Evolutionary conservation across 2,329 filamentous ascomycete species (phyloP), one percentile per base, ranked within the genome.

Genomic region (Fusarium luffae): DNA sequence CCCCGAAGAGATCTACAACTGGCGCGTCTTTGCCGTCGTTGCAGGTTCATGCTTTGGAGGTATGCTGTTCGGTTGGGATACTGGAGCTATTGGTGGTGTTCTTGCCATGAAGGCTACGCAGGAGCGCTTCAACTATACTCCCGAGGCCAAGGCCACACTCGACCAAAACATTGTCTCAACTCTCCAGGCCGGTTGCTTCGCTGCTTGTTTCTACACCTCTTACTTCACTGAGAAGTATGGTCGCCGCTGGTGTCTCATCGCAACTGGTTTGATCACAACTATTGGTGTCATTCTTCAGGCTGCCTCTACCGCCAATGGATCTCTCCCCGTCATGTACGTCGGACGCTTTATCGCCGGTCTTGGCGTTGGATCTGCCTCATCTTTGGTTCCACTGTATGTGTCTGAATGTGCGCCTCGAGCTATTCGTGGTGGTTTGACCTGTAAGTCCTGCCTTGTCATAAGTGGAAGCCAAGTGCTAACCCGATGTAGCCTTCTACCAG

Each of bases 101-200:
- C 80, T 92, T 27, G 87, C 85, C 51, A 85, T 92, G 80, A 79
- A 82, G 18, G 81, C 83, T 8, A 90, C 90, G 69, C 84, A 87
- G 75, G 76, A 79, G 82, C 75, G 68, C 25, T 82, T 78, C 59
- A 78, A 79, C 43, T 82, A 81, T 48, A 70, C 69, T 7, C 57
- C 70, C 14, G 55, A 69, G n/a, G 73, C 74, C 34, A 79, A 77
- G 69, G 85, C 86, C 30, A 85, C 89, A 69, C 80, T 91, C 49
- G 85, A 85, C 48, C 88, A 90, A 68, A 92, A 91, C 66, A 83
- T 93, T 61, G 90, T 92, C 28, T 91, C 89, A n/a, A 90, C 88
- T 1, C 84, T 92, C 12, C 90, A 92, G 78, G 89, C 86, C 43
- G 90, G 90, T 52, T 90, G 88, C 66, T 92, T 92, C 77, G 82